Evolutionary conservation across 2,329 filamentous ascomycete species (phyloP), one percentile per base, ranked within the genome.

Genomic region (Neonectria sp.): DNA sequence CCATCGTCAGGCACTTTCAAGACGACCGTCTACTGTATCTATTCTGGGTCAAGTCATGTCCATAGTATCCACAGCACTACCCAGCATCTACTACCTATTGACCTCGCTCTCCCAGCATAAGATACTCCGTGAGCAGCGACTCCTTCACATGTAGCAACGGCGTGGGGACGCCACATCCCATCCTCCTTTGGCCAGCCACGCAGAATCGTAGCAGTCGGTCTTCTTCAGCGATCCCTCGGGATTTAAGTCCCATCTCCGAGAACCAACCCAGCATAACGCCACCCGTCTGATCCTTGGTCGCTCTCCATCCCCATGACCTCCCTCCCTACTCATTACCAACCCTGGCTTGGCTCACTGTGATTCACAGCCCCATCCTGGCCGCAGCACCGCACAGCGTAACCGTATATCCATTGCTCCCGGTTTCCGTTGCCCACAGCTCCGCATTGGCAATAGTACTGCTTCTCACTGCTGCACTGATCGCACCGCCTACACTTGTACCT

Each of bases 371-470:
- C 25, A 63, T 52, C n/a, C 31, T 8, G 33, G 52, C 25, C 55
- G 51, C n/a, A n/a, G 51, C 17, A 21, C 11, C 8, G 31, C 51
- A 65, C 46, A 46, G 40, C 43, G 51, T 69, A 61, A 33, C 45
- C 56, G 13, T 51, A 68, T 37, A 69, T 62, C 64, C 70, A 65
- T 63, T 71, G 60, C 55, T 66, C 60, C 33, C 60, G 51, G 27
- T 55, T 64, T 40, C 45, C n/a, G 17, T 40, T 51, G 9, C 24
- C 49, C 49, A 58, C 61, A 17, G 40, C 57, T 46, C 63, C 57
- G 33, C 63, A 70, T 24, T 51, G 43, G 27, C 35, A 40, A 52
- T 57, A 60, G 43, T 64, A 48, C 6, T 49, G 40, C 12, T 48
- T 57, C 52, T 37, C 40, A 45, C 7, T 57, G 27, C 70, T 66